phyloP scores from a whole-genome alignment of 345 rosid genomes.

The Acer campestre region DNA sequence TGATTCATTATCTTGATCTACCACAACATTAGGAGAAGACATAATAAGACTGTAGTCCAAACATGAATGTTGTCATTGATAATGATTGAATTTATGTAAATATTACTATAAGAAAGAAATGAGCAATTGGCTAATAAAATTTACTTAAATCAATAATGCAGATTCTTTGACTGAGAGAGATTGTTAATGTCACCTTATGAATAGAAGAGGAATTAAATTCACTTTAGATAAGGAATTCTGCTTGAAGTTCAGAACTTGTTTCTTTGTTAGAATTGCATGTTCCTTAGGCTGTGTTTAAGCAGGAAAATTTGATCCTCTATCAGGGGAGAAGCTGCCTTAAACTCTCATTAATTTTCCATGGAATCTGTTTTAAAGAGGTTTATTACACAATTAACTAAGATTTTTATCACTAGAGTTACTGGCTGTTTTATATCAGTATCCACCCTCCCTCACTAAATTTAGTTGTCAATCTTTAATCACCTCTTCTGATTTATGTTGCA shows the following conservation, averaged over 20 bases:
- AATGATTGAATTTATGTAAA: neutral
- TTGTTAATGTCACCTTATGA: neutral
- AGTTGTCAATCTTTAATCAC: neutral
- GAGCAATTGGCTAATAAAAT: neutral
- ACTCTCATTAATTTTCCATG: neutral
- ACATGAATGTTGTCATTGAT: neutral
- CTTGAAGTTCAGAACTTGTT: neutral
- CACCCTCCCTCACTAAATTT: neutral
- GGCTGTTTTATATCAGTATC: neutral
- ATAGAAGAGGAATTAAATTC: neutral
- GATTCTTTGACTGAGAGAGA: conserved; percentile 1
- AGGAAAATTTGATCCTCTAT: neutral
- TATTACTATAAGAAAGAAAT: neutral
- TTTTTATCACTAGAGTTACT: conserved; percentile 1
- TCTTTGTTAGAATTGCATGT: neutral
- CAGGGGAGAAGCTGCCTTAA: neutral
- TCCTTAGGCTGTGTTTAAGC: neutral
- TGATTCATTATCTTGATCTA: neutral
- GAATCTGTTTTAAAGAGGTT: neutral
- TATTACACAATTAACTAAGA: neutral
- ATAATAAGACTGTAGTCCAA: neutral
- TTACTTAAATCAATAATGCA: neutral
- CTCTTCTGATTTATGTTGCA: neutral
- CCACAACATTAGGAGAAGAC: neutral
- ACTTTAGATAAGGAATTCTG: neutral